Evolutionary conservation across 306 rosid genomes (phyloP).

Genomic region (Urtica urens): DNA sequence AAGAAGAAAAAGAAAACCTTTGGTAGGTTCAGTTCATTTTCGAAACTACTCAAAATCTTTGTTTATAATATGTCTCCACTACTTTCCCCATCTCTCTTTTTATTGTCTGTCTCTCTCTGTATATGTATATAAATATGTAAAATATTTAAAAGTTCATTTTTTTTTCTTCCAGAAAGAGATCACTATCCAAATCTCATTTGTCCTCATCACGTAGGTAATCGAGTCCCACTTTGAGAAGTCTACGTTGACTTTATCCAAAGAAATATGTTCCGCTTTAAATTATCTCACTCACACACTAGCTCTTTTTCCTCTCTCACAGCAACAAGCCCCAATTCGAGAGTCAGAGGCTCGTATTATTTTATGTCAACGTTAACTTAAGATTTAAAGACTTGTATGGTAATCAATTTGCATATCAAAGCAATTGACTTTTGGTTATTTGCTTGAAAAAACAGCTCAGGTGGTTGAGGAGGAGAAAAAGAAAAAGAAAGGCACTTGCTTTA

Average conservation of each 20-base stretch:
- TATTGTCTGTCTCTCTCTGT: not conserved
- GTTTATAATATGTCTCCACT: slow-evolving; percentile 7
- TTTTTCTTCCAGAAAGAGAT: slow-evolving; percentile 17
- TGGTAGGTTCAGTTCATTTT: slow-evolving; percentile 9
- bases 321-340: slow-evolving; percentile 4
- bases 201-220: slow-evolving; percentile 5
- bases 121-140: no score
- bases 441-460: slow-evolving; percentile 5
- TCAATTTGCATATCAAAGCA: slow-evolving; percentile 7
- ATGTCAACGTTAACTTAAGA: no score
- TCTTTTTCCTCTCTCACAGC: not conserved
- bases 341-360: no score
- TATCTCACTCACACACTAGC: not conserved
- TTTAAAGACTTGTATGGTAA: not conserved
- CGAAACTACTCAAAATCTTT: slow-evolving; percentile 5
- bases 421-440: slow-evolving; percentile 25
- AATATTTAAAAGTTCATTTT: no score
- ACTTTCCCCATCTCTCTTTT: not conserved
- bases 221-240: slow-evolving; percentile 2
- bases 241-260: slow-evolving; percentile 2
- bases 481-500: slow-evolving; percentile 3
- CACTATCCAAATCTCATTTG: slow-evolving; percentile 15
- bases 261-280: not conserved
- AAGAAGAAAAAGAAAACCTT: not conserved
- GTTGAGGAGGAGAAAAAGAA: slow-evolving; percentile 19